phyloP scores from a whole-genome alignment of 1,139 yeast genomes.

The Lodderomyces theae region DNA sequence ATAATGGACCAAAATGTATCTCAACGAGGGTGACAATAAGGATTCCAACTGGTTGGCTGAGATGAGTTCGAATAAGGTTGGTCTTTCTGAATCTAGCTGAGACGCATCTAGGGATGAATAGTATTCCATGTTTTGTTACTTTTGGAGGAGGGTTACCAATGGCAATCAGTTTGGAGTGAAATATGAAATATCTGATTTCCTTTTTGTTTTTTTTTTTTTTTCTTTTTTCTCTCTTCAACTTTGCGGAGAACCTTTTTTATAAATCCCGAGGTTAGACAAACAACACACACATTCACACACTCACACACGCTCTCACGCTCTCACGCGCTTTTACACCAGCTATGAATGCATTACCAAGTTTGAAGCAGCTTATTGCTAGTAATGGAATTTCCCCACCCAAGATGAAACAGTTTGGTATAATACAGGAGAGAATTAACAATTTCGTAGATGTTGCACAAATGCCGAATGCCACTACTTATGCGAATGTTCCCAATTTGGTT shows the following conservation, averaged over 20 bases:
- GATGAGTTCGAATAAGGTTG: conserved; percentile 78
- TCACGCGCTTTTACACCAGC: no score
- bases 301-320: no score
- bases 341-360: conserved; percentile 3
- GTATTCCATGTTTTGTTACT: conserved; percentile 58
- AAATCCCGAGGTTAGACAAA: neutral
- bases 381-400: conserved; percentile 19
- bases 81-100: conserved; percentile 69
- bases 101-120: conserved; percentile 78
- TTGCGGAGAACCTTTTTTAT: conserved; percentile 2
- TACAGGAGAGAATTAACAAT: conserved; percentile 7
- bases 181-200: neutral
- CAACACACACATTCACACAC: neutral
- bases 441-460: conserved; percentile 15
- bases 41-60: conserved; percentile 78
- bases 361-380: conserved; percentile 21
- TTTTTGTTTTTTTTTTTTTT: conserved; percentile 3
- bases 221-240: conserved; percentile 4
- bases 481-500: conserved; percentile 13
- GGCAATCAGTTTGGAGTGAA: neutral
- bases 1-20: conserved; percentile 78
- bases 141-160: neutral
- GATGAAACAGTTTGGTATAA: conserved; percentile 19
- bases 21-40: conserved; percentile 75
- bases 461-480: conserved; percentile 11